Conservation (phyloP, 1,139 yeast genomes). For the Candida sp. region DNA sequence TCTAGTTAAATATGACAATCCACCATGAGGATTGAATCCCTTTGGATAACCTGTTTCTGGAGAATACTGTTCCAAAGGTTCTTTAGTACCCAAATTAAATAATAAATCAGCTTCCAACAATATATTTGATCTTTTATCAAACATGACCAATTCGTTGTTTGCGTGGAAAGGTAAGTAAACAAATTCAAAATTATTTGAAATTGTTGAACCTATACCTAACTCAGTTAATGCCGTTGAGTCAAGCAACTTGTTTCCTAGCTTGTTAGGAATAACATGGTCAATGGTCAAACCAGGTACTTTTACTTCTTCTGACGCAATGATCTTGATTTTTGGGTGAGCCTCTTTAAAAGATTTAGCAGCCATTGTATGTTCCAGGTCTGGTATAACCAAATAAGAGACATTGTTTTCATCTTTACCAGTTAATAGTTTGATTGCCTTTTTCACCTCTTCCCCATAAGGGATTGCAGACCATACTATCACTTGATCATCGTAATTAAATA, state of each 20-base stretch:
- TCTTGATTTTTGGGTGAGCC: conserved; percentile 42
- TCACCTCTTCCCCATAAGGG: conserved; percentile 50
- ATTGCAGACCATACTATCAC: conserved; percentile 60
- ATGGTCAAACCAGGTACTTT: conserved; percentile 26
- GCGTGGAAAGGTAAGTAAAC: conserved; percentile 51
- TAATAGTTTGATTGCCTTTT: conserved; percentile 32
- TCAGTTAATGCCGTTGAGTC: conserved; percentile 16
- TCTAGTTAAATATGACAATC: conserved; percentile 34
- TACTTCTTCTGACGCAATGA: conserved; percentile 48
- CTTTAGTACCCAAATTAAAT: conserved; percentile 40
- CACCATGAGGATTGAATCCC: conserved; percentile 35
- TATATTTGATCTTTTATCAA: conserved; percentile 41
- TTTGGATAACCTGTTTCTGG: conserved; percentile 42
- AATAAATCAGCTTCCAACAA: conserved; percentile 56
- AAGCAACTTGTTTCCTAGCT: conserved; percentile 24
- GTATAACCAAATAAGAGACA: conserved; percentile 44
- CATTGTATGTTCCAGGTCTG: conserved; percentile 54
- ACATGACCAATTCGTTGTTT: conserved; percentile 55
- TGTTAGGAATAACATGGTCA: conserved; percentile 28
- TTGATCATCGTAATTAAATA: conserved; percentile 33
- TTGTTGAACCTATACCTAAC: conserved; percentile 21
- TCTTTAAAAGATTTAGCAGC: conserved; percentile 53
- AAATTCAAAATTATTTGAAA: conserved; percentile 45
- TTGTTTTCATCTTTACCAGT: conserved; percentile 25
- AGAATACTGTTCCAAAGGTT: conserved; percentile 25